A percentile compares a stretch with the other conserved stretches of the same genome.
phyloP scores from a whole-genome alignment of 73 alveolate genomes.

The Tetrahymena malaccensis region DNA sequence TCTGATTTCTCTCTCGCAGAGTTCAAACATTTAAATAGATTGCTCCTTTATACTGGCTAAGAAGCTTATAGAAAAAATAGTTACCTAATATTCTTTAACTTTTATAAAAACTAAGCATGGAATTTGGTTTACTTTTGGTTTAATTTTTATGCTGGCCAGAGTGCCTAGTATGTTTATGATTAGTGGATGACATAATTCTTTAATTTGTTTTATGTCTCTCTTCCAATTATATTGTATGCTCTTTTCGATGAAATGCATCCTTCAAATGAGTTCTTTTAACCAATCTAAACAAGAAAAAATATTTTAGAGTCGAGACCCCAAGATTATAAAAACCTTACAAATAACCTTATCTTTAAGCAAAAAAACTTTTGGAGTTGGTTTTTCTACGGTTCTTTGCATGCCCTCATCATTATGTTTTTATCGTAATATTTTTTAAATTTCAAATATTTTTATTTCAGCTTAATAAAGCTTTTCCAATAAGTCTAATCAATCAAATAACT shows the following conservation, averaged over 20 bases:
- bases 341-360: slow-evolving; percentile 9
- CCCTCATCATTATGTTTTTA: background rate
- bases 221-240: slow-evolving; percentile 29
- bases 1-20: slow-evolving; percentile 50
- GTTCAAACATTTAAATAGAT: slow-evolving; percentile 46
- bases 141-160: slow-evolving; percentile 52
- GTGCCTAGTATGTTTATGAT: slow-evolving; percentile 53
- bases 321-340: slow-evolving; percentile 3
- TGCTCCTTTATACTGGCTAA: slow-evolving; percentile 58
- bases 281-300: slow-evolving; percentile 4
- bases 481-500: too few species aligned
- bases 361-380: slow-evolving; percentile 30
- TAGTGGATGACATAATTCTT: slow-evolving; percentile 27
- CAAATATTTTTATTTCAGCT: too few species aligned
- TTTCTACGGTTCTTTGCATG: slow-evolving; percentile 21
- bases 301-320: slow-evolving; percentile 10
- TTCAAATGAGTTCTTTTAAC: slow-evolving; percentile 14
- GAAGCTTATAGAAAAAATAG: slow-evolving; percentile 60
- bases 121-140: slow-evolving; percentile 48
- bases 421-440: background rate
- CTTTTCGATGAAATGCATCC: slow-evolving; percentile 45
- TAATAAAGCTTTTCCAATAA: too few species aligned
- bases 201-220: slow-evolving; percentile 24
- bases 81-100: slow-evolving; percentile 37
- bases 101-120: slow-evolving; percentile 54